Evolutionary conservation across 106 monocot genomes (phyloP), one percentile per base, ranked within the genome.

Genomic region (Platanthera guangdongensis): DNA sequence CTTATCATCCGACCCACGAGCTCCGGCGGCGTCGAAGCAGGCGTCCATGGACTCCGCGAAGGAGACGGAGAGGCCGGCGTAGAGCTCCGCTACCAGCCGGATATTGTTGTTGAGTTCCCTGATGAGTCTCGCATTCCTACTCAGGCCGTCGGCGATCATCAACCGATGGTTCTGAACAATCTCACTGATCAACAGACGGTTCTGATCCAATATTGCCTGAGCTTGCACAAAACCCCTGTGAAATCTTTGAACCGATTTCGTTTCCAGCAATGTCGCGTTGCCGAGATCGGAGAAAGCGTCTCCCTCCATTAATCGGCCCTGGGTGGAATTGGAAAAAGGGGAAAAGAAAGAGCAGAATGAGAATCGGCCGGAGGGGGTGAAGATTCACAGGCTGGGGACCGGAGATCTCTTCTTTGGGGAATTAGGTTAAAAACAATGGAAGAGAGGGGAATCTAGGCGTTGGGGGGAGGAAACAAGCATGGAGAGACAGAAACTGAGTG

Each of bases 101-200:
- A 80, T 80, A 16, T 80, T 80, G 74, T 75, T 80, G 59, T 80
- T 80, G 45, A 80, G 80, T 67, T 80, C 80, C 21, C 53, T 51
- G n/a, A 80, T 80, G 51, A 80, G 68, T 6, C 74, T 45, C 5
- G 75, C 80, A 51, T 80, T 80, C 16, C 74, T 19, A 46, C 80
- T 74, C n/a, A 80, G 74, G 53, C 75, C 75, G 45, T 63, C 80
- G 0, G 80, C 52, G 50, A 75, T 47, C 22, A 30, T 74, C 2
- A 74, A 80, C 46, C 75, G 74, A 47, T 80, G 80, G 72, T 80
- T 80, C 62, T 80, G 74, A 47, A 74, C 75, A 51, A 80, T 80
- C 68, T 80, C 78, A 78, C 47, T 70, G 52, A 78, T 78, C 6
- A 78, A 39, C 9, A 78, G 69, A 48, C 78, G 51, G 68, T 78